Evolutionary conservation across 108 stramenopile genomes (phyloP).

Genomic region (Cyclotella choctawhatcheeana): DNA sequence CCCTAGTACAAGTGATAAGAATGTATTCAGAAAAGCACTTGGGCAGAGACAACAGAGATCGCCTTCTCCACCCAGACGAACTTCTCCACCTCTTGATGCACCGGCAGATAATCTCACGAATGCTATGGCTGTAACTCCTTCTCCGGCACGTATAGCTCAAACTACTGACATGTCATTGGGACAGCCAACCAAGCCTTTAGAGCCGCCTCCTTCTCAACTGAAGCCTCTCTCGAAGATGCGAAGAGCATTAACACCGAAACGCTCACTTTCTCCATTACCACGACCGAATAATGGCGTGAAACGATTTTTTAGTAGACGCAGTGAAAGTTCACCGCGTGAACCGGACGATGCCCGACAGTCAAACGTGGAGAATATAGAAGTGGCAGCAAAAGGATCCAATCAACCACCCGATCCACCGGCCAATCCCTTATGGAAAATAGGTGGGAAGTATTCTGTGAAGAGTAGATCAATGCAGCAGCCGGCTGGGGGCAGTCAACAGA

Average conservation of each 20-base stretch:
- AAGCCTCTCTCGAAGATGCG: no score
- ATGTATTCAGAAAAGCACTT: no score
- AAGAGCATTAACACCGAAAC: neutral
- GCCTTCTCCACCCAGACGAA: no score
- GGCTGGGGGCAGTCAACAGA: neutral
- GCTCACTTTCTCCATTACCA: slow-evolving; percentile 1
- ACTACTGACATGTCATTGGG: neutral
- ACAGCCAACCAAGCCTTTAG: neutral
- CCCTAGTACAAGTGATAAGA: no score
- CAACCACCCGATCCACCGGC: slow-evolving; percentile 8
- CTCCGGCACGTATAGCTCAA: no score
- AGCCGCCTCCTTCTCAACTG: neutral
- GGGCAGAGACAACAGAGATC: no score
- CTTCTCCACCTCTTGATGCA: no score
- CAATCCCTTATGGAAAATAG: neutral
- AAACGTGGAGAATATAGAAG: neutral
- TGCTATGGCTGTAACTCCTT: no score
- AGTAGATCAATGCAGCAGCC: neutral
- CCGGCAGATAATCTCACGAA: no score
- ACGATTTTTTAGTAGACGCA: neutral
- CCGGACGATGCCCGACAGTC: no score
- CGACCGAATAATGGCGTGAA: neutral
- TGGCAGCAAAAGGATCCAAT: neutral
- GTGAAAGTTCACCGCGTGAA: no score
- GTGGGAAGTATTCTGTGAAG: neutral